Evolutionary conservation across 108 stramenopile genomes (phyloP).

Genomic region (Pseudonitzschia multiseries): DNA sequence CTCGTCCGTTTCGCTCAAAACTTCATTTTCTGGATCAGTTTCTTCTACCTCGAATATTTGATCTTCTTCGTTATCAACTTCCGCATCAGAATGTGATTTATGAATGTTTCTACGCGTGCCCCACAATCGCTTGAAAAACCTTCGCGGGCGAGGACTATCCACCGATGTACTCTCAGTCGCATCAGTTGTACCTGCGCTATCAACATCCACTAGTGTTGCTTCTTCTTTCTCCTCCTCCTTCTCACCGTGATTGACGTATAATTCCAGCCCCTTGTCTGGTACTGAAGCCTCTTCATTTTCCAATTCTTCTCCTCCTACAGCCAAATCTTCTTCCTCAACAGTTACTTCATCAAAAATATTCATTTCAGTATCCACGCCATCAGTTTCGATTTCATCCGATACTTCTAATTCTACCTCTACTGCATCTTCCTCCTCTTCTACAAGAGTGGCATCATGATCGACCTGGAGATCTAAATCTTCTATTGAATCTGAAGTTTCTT

Average conservation of each 20-base stretch:
- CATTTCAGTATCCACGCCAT: neutral
- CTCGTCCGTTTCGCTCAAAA: neutral
- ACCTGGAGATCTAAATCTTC: neutral
- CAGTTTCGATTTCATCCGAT: neutral
- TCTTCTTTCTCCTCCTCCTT: neutral
- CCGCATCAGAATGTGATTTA: neutral
- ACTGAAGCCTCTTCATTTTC: neutral
- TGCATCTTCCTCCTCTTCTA: neutral
- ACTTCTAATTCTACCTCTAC: neutral
- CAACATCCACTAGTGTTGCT: neutral
- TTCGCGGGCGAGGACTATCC: neutral
- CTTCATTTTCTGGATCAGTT: neutral
- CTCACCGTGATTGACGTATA: neutral
- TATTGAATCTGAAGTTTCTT: neutral
- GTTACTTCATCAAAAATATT: neutral
- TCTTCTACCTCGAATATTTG: neutral
- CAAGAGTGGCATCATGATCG: neutral
- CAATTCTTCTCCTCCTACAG: neutral
- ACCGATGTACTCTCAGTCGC: neutral
- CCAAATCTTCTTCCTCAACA: neutral
- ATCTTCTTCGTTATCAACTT: neutral
- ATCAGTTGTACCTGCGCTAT: neutral
- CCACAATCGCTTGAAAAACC: neutral
- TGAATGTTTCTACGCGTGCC: neutral
- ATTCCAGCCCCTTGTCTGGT: neutral